A percentile compares a stretch with the other conserved stretches of the same genome.
These are phyloP conservation scores for Eucalyptus fibrosa DNA, from an alignment of 345 rosid species.

Conservation along the genomic window DNA sequence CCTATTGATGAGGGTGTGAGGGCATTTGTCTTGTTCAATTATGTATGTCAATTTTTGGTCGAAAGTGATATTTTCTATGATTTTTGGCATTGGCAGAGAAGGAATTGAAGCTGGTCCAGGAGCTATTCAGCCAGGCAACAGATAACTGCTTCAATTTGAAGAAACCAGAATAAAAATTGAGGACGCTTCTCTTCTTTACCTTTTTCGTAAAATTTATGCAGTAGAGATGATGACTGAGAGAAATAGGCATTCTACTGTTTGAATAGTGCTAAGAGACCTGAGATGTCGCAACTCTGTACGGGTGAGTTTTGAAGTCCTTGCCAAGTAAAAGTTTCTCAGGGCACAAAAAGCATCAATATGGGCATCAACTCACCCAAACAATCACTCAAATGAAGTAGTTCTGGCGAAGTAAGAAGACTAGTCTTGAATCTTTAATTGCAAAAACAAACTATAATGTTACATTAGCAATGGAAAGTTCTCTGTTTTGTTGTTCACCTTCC, in stretches of 20 bases:
- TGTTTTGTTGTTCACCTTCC: neutral
- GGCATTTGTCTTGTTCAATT: neutral
- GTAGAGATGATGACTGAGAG: neutral
- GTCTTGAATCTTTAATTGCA: neutral
- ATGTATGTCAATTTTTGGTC: neutral
- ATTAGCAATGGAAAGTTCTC: neutral
- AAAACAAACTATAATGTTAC: neutral
- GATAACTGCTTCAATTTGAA: conserved; percentile 83
- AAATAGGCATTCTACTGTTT: neutral
- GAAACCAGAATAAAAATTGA: conserved; percentile 40
- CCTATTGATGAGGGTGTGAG: neutral
- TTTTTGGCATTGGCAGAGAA: conserved; percentile 39
- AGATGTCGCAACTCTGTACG: neutral
- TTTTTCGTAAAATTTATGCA: neutral
- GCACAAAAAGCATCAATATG: neutral
- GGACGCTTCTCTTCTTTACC: neutral
- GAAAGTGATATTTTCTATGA: neutral
- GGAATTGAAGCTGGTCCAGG: conserved; percentile 78
- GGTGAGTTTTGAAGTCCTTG: neutral
- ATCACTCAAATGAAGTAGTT: neutral
- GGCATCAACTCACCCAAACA: neutral
- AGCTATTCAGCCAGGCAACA: conserved; percentile 66
- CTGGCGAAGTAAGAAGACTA: neutral
- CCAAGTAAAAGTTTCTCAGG: neutral
- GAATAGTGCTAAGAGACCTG: neutral